phyloP scores from a whole-genome alignment of 176 grass and related monocot genomes.

The Musa beccarii region DNA sequence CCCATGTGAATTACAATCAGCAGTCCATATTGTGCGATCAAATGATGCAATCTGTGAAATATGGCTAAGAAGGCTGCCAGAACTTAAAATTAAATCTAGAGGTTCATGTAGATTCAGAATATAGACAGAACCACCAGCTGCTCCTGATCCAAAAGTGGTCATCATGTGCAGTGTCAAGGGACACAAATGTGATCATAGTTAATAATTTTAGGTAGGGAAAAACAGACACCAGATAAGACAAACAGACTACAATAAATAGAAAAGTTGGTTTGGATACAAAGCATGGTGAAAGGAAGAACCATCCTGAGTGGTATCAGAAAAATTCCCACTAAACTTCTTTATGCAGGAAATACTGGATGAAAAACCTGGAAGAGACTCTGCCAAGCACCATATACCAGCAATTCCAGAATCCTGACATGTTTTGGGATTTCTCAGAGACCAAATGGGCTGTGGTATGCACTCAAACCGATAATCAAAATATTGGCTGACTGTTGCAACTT shows the following conservation, averaged over 20 bases:
- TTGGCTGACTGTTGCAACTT: slow-evolving; percentile 17
- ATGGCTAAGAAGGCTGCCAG: slow-evolving; percentile 5
- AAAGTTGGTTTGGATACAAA: slow-evolving; percentile 49
- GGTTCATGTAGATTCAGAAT: slow-evolving; percentile 42
- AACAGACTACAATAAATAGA: slow-evolving; percentile 14
- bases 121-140: slow-evolving; percentile 37
- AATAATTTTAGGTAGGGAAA: slow-evolving; percentile 1
- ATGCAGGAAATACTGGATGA: slow-evolving; percentile 45
- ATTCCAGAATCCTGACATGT: slow-evolving; percentile 17
- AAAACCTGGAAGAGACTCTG: slow-evolving; percentile 22
- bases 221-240: slow-evolving; percentile 5
- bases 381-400: slow-evolving; percentile 35
- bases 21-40: slow-evolving; percentile 47
- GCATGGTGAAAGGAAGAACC: slow-evolving; percentile 29
- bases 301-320: slow-evolving; percentile 14
- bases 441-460: slow-evolving; percentile 35
- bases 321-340: slow-evolving; percentile 27
- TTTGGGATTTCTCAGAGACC: slow-evolving; percentile 25
- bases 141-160: slow-evolving; percentile 52
- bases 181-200: slow-evolving; percentile 23
- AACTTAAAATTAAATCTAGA: slow-evolving; percentile 15
- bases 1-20: slow-evolving; percentile 46
- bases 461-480: slow-evolving; percentile 26
- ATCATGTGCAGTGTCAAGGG: slow-evolving; percentile 60
- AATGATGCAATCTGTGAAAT: slow-evolving; percentile 29